Percentiles rank a stretch among this genome's conserved stretches.
phyloP scores from a whole-genome alignment of 2,329 filamentous ascomycete genomes.

The Chrysosporium queenslandicum region DNA sequence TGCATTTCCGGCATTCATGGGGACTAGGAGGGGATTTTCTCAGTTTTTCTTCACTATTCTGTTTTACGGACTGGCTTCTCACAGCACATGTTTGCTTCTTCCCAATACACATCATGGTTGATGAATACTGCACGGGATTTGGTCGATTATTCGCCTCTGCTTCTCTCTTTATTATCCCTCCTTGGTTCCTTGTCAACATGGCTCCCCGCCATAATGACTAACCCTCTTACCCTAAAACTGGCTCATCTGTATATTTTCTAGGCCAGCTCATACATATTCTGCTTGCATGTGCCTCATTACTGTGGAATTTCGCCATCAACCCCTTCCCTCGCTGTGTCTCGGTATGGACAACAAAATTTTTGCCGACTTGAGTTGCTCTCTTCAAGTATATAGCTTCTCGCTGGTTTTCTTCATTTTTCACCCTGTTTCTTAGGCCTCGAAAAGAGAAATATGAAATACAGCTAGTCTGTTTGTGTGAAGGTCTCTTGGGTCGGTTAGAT shows the following conservation, averaged over 20 bases:
- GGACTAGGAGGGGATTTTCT: not conserved
- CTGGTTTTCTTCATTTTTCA: not conserved
- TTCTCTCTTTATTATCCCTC: not conserved
- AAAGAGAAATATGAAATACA: not conserved
- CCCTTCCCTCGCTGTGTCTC: not conserved
- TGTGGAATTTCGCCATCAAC: not conserved
- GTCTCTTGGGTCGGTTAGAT: too few species aligned
- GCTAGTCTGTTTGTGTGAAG: not conserved
- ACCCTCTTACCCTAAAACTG: not conserved
- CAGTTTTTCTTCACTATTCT: not conserved
- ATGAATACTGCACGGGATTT: not conserved
- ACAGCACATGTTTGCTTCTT: not conserved
- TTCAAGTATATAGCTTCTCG: conserved; percentile 5
- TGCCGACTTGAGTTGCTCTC: not conserved
- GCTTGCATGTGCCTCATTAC: not conserved
- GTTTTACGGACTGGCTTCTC: not conserved
- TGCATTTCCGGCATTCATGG: conserved; percentile 2
- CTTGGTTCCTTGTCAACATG: not conserved
- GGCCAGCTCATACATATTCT: not conserved
- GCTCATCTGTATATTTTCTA: not conserved
- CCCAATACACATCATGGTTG: not conserved
- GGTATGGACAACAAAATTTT: not conserved
- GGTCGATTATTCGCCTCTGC: not conserved
- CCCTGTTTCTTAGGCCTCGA: not conserved
- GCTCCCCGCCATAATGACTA: not conserved